phyloP scores from a whole-genome alignment of 2,329 filamentous ascomycete genomes.

The Periconia macrospinosa region DNA sequence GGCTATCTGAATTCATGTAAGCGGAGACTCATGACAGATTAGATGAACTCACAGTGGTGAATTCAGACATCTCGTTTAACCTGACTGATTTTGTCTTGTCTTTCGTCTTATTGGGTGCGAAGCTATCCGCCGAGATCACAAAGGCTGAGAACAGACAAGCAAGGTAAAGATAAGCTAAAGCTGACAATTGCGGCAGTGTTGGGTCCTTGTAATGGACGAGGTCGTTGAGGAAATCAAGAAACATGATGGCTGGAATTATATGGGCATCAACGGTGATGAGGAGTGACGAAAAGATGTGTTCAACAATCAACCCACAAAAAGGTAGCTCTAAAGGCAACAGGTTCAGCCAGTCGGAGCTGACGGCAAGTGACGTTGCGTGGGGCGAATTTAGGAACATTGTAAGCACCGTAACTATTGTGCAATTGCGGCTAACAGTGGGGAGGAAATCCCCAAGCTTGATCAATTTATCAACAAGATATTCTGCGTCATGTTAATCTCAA shows the following conservation, averaged over 20 bases:
- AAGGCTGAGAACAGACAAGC: conserved; percentile 26
- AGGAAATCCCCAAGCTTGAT: not conserved
- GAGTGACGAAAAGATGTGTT: conserved; percentile 4
- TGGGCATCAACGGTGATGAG: conserved; percentile 2
- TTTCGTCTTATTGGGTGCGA: conserved; percentile 1
- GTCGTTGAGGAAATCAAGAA: conserved; percentile 28
- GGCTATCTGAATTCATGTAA: conserved; percentile 47
- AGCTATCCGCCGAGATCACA: conserved; percentile 24
- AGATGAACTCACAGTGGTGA: conserved; percentile 24
- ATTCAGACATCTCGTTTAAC: conserved; percentile 16
- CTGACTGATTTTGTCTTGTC: conserved; percentile 8
- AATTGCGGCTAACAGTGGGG: not conserved
- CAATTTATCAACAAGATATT: no score
- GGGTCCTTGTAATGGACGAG: conserved; percentile 34
- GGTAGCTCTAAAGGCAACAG: not conserved
- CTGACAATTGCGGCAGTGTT: conserved; percentile 32
- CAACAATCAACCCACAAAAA: not conserved
- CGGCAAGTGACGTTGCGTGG: conserved; percentile 6
- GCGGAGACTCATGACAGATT: not conserved
- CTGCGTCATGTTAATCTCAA: no score
- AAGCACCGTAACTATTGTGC: not conserved
- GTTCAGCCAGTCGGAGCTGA: not conserved
- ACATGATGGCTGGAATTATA: conserved; percentile 12
- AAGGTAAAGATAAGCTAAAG: conserved; percentile 31
- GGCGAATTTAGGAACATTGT: not conserved